These are phyloP conservation scores for Scheffersomyces segobiensis DNA, from an alignment of 1,139 yeast species.

Conservation along the genomic window DNA sequence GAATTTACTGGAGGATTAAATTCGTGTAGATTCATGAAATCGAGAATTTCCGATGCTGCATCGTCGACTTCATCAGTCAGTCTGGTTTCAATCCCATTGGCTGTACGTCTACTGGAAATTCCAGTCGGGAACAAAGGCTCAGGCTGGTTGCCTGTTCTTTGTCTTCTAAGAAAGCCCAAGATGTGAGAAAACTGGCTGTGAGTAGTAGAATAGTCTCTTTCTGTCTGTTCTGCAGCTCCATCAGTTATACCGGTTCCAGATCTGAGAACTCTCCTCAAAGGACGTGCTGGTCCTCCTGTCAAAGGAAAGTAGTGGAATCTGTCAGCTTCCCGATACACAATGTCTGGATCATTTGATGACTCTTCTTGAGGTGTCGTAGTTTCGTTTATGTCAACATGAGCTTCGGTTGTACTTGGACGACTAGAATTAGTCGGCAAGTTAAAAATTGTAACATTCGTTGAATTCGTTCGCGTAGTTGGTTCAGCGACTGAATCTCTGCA, in stretches of 20 bases:
- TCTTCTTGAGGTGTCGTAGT: slow-evolving; percentile 1
- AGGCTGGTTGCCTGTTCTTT: slow-evolving; percentile 7
- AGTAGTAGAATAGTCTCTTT: slow-evolving; percentile 6
- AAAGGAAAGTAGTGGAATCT: slow-evolving; percentile 3
- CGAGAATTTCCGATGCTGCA: slow-evolving; percentile 20
- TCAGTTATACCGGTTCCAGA: slow-evolving; percentile 11
- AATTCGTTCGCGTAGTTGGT: slow-evolving; percentile 1
- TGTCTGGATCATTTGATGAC: not conserved
- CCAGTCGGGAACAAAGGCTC: slow-evolving; percentile 47
- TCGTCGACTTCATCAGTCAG: slow-evolving; percentile 6
- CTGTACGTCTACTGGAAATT: slow-evolving; percentile 52
- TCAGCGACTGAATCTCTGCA: slow-evolving; percentile 62
- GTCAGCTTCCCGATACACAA: not conserved
- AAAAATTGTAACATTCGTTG: not conserved
- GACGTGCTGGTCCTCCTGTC: slow-evolving; percentile 2
- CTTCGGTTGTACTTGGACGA: not conserved
- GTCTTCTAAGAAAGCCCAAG: slow-evolving; percentile 21
- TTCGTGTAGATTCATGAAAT: slow-evolving; percentile 23
- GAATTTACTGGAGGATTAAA: not conserved
- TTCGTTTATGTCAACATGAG: not conserved
- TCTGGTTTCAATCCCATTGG: slow-evolving; percentile 47
- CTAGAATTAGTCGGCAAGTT: not conserved
- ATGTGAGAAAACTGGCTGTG: slow-evolving; percentile 25
- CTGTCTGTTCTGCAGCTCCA: slow-evolving; percentile 4
- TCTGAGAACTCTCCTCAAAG: slow-evolving; percentile 13